Evolutionary conservation across 345 rosid species (phyloP), one percentile per base, ranked within the genome.

Genomic region (Acer negundo): DNA sequence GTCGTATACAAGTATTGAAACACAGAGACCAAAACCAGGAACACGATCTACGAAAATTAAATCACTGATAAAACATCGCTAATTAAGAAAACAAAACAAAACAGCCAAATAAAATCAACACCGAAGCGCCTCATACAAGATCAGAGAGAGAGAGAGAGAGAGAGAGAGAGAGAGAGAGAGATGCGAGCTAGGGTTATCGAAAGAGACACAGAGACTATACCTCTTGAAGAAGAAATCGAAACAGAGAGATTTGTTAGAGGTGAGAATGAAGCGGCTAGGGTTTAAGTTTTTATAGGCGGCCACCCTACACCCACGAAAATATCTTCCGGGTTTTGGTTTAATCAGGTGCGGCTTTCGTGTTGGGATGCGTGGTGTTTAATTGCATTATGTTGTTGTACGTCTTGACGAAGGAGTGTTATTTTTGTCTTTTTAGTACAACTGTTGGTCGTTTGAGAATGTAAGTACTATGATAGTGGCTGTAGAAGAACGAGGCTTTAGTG

Each of bases 231-330:
- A 69, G 10, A 42, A 42, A 42, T 42, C 46, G 49, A 19, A 72
- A 55, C 10, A 24, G 28, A 1, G 38, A 20, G 31, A 19, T 16
- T 8, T 10, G 70, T 20, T 62, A 22, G 20, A 53, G 51, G 8
- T 35, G 7, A 56, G 28, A 61, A 26, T 10, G 75, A 44, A 72
- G 73, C 83, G 80, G 85, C 88, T 81, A 81, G 88, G 88, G 86
- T 74, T 83, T 81, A 83, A 77, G 79, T 1, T 69, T 65, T 51
- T 65, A 69, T 69, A 63, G 28, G 11, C 11, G 2, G 7, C 10
- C 20, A 42, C 46, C 46, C 2, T 11, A 42, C 11, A 42, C 22
- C 0, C 62, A 20, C 62, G 6, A 58, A 56, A 58, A 58, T 58
- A 58, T n/a, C 62, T 19, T 4, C 11, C 10, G 46, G 46, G 46